phyloP scores from a whole-genome alignment of 1,139 yeast genomes.

The Blastobotrys serpentis region DNA sequence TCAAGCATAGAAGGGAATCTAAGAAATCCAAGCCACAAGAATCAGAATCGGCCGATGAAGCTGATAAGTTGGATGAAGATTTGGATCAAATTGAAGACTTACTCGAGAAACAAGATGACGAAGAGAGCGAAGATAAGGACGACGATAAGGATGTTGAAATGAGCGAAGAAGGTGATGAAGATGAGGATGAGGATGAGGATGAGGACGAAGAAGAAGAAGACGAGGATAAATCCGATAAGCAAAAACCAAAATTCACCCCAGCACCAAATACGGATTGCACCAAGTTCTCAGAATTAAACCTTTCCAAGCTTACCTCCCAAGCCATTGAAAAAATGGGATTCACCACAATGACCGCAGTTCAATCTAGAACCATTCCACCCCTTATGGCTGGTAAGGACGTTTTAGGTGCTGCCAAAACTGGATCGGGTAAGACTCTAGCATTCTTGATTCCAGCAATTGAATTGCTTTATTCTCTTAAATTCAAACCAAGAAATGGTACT shows the following conservation, averaged over 20 bases:
- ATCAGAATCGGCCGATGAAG: conserved; percentile 24
- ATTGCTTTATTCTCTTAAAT: conserved; percentile 78
- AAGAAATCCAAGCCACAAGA: conserved; percentile 26
- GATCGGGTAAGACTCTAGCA: conserved; percentile 95
- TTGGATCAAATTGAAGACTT: conserved; percentile 28
- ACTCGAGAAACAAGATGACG: conserved; percentile 24
- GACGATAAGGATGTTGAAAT: conserved; percentile 28
- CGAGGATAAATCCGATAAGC: conserved; percentile 14
- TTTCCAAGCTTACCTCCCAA: conserved; percentile 70
- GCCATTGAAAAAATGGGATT: conserved; percentile 88
- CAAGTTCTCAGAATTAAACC: conserved; percentile 55
- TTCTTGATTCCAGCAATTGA: conserved; percentile 94
- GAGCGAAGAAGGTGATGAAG: conserved; percentile 11
- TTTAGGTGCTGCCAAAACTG: conserved; percentile 96
- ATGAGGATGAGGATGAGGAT: conserved; percentile 25
- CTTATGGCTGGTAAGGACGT: conserved; percentile 88
- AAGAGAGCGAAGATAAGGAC: conserved; percentile 27
- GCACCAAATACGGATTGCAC: conserved; percentile 22
- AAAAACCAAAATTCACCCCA: background rate
- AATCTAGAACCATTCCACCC: conserved; percentile 93
- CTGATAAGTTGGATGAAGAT: conserved; percentile 31
- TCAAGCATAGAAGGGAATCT: conserved; percentile 20
- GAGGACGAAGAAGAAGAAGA: conserved; percentile 28
- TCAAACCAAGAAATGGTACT: conserved; percentile 90
- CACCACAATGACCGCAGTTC: conserved; percentile 86